Percentiles rank a stretch among this genome's conserved stretches.
Conservation (phyloP, 441 rosid genomes). For the Melastoma candidum region DNA sequence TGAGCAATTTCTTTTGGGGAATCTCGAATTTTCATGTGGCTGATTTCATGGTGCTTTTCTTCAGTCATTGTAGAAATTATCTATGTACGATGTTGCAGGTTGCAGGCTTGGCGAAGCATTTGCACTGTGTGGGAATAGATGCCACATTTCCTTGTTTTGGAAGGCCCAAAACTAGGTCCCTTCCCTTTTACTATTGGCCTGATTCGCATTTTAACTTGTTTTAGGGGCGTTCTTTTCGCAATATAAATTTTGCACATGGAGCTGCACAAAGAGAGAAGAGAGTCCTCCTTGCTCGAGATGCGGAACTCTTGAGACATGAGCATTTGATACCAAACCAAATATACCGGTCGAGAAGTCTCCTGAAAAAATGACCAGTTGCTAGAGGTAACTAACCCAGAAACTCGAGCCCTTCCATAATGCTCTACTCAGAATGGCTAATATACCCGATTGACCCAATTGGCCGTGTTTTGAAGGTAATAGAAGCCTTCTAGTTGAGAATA, state of each 20-base stretch:
- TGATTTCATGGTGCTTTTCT: too few relatives aligned
- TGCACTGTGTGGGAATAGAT: slow-evolving; percentile 85
- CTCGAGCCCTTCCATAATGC: background rate
- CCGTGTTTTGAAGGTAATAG: slow-evolving; percentile 45
- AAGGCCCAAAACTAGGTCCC: slow-evolving; percentile 70
- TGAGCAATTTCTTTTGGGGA: slow-evolving; percentile 1
- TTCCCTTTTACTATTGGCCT: background rate
- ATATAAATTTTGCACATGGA: slow-evolving; percentile 31
- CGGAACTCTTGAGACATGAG: slow-evolving; percentile 70
- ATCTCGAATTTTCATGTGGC: background rate
- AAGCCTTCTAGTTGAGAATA: slow-evolving; percentile 55
- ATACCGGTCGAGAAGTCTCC: slow-evolving; percentile 65
- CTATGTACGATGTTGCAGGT: slow-evolving; percentile 28
- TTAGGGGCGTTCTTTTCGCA: background rate
- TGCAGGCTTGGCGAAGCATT: slow-evolving; percentile 93
- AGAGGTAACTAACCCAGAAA: slow-evolving; percentile 42
- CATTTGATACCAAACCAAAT: slow-evolving; percentile 64
- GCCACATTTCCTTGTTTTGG: slow-evolving; percentile 65
- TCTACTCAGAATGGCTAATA: too few relatives aligned
- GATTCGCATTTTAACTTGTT: background rate
- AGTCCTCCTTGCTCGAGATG: slow-evolving; percentile 81
- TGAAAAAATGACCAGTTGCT: slow-evolving; percentile 80
- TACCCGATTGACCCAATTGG: background rate
- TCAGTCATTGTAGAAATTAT: too few relatives aligned
- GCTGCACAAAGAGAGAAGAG: slow-evolving; percentile 54